Evolutionary conservation across 257 asterid genomes (phyloP).

Genomic region (Fraxinus pennsylvanica): DNA sequence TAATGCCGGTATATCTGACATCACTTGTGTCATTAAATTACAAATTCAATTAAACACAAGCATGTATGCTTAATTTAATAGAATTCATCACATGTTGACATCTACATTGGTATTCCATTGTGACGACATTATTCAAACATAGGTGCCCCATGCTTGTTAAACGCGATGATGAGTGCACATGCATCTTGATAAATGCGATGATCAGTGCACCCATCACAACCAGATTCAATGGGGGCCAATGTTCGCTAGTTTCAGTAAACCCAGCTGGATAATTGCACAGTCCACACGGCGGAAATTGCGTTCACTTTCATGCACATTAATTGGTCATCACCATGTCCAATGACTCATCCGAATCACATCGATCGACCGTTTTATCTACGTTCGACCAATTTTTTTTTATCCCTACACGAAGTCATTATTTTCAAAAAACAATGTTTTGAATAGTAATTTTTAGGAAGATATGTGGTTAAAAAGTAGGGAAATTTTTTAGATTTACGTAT

Average conservation of each 20-base stretch:
- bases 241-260: not conserved
- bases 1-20: too few species aligned
- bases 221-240: not conserved
- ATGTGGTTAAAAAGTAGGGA: too few species aligned
- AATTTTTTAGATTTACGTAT: too few species aligned
- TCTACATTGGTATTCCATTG: too few species aligned
- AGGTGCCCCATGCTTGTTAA: slow-evolving; percentile 24
- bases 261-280: not conserved
- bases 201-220: not conserved
- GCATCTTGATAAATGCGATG: slow-evolving; percentile 22
- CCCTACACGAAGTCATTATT: too few species aligned
- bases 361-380: too few species aligned
- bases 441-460: too few species aligned
- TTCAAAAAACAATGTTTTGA: too few species aligned
- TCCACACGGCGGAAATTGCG: not conserved
- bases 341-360: not conserved
- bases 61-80: too few species aligned
- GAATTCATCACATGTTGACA: too few species aligned
- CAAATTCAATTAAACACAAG: too few species aligned
- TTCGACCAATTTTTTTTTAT: not conserved
- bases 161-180: slow-evolving; percentile 18
- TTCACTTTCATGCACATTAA: not conserved
- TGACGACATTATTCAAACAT: not conserved
- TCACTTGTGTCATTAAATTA: too few species aligned
- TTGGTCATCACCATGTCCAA: not conserved